phyloP scores from a whole-genome alignment of 345 rosid genomes.

The Boechera stricta region DNA sequence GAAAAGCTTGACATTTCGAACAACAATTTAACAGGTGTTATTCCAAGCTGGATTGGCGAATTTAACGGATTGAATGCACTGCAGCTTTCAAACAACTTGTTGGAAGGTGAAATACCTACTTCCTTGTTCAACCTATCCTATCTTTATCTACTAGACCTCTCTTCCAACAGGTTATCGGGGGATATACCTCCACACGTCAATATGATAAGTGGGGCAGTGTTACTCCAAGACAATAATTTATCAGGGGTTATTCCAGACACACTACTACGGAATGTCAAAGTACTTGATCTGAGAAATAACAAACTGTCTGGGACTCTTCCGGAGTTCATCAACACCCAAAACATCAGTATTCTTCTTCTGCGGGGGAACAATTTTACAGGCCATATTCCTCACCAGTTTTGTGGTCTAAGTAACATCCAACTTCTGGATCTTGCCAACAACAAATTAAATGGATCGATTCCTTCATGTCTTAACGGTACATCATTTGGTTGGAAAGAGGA shows the following conservation, averaged over 20 bases:
- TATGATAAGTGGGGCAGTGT: accelerated
- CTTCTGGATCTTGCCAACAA: conserved; percentile 20
- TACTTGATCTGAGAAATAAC: conserved; percentile 17
- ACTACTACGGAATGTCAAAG: background rate
- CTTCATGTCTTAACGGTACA: conserved; percentile 18
- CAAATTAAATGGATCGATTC: conserved; percentile 8
- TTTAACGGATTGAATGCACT: no score
- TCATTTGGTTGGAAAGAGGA: background rate
- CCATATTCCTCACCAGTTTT: background rate
- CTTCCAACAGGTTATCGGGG: conserved; percentile 11
- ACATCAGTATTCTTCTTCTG: background rate
- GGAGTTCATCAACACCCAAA: no score
- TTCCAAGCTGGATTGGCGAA: no score
- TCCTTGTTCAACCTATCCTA: background rate
- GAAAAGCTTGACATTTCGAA: no score
- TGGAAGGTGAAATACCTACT: conserved; percentile 8
- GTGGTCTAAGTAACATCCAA: background rate
- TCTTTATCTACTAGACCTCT: conserved; percentile 23
- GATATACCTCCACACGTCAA: background rate
- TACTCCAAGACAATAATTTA: background rate
- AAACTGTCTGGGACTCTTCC: no score
- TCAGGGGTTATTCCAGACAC: background rate
- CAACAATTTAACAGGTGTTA: no score
- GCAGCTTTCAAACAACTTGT: no score
- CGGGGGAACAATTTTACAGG: conserved; percentile 10